Evolutionary conservation across 23 red algal species (phyloP), one percentile per base, ranked within the genome.

Genomic region (Gracilariopsis chorda): DNA sequence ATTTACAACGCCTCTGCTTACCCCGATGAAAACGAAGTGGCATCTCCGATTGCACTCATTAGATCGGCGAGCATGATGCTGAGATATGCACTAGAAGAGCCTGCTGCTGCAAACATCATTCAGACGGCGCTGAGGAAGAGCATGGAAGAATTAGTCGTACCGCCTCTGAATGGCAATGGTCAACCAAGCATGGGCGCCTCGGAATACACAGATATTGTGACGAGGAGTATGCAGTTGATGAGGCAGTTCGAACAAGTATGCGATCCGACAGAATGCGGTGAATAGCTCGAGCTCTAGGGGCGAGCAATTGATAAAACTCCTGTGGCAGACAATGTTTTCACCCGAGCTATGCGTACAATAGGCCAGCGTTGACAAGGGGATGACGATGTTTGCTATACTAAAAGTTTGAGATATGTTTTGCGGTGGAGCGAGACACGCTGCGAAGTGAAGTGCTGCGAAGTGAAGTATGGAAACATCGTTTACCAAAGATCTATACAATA

Each of bases 21-120:
- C 71, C 88, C 90, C 44, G 83, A 78, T 24, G 58, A 36, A 28
- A 75, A 62, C 24, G 20, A 37, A 29, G 58, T 55, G 21, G 69
- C 82, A 12, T 82, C 74, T 42, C 90, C 95, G 23, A 87, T 97
- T 62, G 81, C 95, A 20, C 61, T 88, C 33, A 92, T 93, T 53
- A 90, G 95, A 6, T 68, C 90, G 16, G 95, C 84, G 17, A 81
- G 64, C 28, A 97, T 97, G 95, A 97, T 97, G 95, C 89, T 97
- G 28, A 64, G 90, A 47, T 97, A 97, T 72, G 83, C 84, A 25
- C 78, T 97, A 11, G 90, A 93, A 51, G 90, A 97, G 79, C 88
- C 95, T 9, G 95, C 95, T 29, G 95, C 95, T 24, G 95, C 95
- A 0, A 59, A 94, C 64, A 73, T 90, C 28, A 86, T 97, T 56